Base-by-base conservation (phyloP, 2,329 filamentous ascomycete species). In the Paecilomyces sp. region DNA sequence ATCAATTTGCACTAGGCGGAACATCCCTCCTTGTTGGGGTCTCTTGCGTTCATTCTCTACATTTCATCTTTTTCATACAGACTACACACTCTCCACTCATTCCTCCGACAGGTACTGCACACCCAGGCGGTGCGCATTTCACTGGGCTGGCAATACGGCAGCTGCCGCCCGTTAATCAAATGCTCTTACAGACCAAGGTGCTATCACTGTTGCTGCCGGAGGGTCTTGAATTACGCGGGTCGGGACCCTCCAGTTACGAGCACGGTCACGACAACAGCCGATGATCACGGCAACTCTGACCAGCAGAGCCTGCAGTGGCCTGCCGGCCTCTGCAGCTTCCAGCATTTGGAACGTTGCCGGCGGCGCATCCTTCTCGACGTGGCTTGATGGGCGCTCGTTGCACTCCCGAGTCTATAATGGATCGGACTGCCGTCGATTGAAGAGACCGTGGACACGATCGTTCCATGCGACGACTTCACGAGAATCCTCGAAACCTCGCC, bases 261-360 rank as follows among this genome's bases (percentile, higher is more conserved):
- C 62, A 60, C 62, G 55, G 57, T 63, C 62, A 62, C 63, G 18
- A 47, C 15, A 18, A 18, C 62, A 64, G 63, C 65, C 63, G 65
- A 74, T 75, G 73, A 66, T 70, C 63, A 54, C 67, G 63, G 65
- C 70, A 65, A 70, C 62, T 59, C 57, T 68, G 55, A 59, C 66
- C 24, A 57, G 66, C 67, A 66, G 70, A 69, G 67, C 68, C 69
- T 71, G 69, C 71, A 70, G 67, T 67, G 63, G 30, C 54, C 70
- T 66, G 31, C 75, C 74, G 65, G 77, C 73, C 58, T 79, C 77
- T 33, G 72, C 60, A 25, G 66, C 63, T 64, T 76, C 70, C 4
- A 47, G 41, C 41, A 22, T 47, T 15, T 47, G 41, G n/a, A 47
- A 9, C n/a, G n/a, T 47, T n/a, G n/a, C 41, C 18, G 22, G 41